Base-by-base conservation (phyloP, 2,329 filamentous ascomycete species). In the Orbilia quercus region DNA sequence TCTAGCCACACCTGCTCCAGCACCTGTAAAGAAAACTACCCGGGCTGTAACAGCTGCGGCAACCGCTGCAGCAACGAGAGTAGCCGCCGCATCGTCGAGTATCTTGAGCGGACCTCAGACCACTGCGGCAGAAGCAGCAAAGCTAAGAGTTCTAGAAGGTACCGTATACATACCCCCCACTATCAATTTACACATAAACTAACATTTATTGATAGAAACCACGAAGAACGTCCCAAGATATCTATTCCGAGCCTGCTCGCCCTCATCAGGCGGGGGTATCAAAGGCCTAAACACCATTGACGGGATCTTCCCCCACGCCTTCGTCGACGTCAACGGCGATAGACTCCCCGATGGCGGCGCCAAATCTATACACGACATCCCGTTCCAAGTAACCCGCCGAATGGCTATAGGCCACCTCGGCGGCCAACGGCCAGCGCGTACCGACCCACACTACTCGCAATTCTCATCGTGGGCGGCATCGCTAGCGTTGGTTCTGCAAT, bases 381-480 rank as follows among this genome's bases (percentile, higher is more conserved):
- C 48, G 0, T 58, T 48, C 18, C 51, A 62, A 25, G 40, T 53
- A 25, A 48, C 54, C 53, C 67, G 67, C 9, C 22, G 45, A 20
- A 72, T 72, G 67, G 67, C 67, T 9, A 38, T 59, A 5, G 67
- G 67, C 25, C 67, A 72, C 18, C 59, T 72, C 2, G 54, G 44
- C 12, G 67, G 67, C 12, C 67, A 72, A 36, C 45, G 67, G 48
- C 67, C 67, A 3, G 25, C 38, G 7, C 59, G 60, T 16, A 65
- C 34, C 1, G 67, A 72, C 11, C 51, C 51, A 9, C 53, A 38
- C 23, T 72, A 65, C 48, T 72, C 67, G 4, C 59, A 72, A 38
- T 72, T 65, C 47, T 72, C 67, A 20, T 72, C 67, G 1, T 72
- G 67, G 67, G 67, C 67, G 4, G 67, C 67, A 2, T 54, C 59